Percentiles rank a stretch among this genome's conserved stretches.
Evolutionary conservation across 176 grass and related monocot genomes (phyloP).

Genomic region (Musa schizocarpa): DNA sequence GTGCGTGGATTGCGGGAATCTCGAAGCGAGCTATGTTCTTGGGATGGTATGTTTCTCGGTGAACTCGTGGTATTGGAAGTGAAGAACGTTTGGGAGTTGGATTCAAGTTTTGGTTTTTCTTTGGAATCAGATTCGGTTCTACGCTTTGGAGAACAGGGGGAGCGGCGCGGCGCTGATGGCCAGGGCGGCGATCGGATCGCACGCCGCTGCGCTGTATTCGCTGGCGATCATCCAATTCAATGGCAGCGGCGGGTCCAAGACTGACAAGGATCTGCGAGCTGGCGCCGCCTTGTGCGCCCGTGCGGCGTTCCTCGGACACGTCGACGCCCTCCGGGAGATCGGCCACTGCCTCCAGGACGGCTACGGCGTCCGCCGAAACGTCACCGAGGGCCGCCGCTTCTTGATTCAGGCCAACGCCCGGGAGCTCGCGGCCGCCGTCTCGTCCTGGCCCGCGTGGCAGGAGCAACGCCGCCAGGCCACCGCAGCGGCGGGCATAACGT

Average conservation of each 20-base stretch:
- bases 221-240: constrained; percentile 61
- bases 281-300: constrained; percentile 42
- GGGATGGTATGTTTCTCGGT: constrained; percentile 40
- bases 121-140: constrained; percentile 37
- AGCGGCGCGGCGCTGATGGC: constrained; percentile 32
- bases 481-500: not conserved
- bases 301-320: constrained; percentile 44
- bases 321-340: constrained; percentile 47
- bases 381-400: constrained; percentile 26
- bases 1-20: constrained; percentile 43
- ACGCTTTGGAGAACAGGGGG: constrained; percentile 34
- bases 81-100: not conserved
- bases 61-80: not conserved
- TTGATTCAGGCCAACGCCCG: constrained; percentile 42
- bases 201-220: constrained; percentile 43
- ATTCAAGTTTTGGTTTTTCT: not conserved
- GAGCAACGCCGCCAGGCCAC: not conserved
- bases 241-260: constrained; percentile 42
- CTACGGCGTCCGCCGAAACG: constrained; percentile 38
- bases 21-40: constrained; percentile 55
- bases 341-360: constrained; percentile 70
- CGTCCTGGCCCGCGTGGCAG: not conserved
- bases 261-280: constrained; percentile 33
- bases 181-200: constrained; percentile 30
- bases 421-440: constrained; percentile 2